Conservation (phyloP, 1,139 yeast genomes). For the Taphrina betulina region DNA sequence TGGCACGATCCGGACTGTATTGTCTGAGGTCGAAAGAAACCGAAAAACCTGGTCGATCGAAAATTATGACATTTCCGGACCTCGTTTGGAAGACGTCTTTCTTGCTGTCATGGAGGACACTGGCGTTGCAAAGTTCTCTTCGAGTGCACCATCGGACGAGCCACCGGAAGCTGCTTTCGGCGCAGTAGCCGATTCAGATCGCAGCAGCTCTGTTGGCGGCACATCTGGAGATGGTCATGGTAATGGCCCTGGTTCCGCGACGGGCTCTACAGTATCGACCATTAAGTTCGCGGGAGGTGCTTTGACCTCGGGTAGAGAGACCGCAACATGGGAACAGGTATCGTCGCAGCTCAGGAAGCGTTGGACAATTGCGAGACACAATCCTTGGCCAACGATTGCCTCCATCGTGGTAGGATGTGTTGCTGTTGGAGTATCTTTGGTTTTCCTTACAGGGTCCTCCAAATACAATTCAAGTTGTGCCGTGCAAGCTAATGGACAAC, state of each 20-base stretch:
- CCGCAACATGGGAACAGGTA: conserved; percentile 29
- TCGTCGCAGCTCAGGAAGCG: conserved; percentile 44
- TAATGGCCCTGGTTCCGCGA: neutral
- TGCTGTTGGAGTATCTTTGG: conserved; percentile 26
- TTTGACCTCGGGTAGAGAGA: conserved; percentile 18
- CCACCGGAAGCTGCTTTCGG: neutral
- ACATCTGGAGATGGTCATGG: conserved; percentile 6
- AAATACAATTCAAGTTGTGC: conserved; percentile 5
- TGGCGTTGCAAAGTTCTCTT: conserved; percentile 37
- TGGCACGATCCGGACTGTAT: neutral
- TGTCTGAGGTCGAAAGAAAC: conserved; percentile 10
- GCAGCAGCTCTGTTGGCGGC: neutral
- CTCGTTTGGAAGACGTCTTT: conserved; percentile 46
- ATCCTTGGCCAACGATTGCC: conserved; percentile 42
- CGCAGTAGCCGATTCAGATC: neutral
- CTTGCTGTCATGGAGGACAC: conserved; percentile 44
- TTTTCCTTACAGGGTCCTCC: conserved; percentile 8
- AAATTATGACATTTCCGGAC: conserved; percentile 43
- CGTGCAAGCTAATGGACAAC: conserved; percentile 7
- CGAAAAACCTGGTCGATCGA: neutral
- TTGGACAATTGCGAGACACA: conserved; percentile 41
- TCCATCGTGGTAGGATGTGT: conserved; percentile 24
- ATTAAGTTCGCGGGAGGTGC: conserved; percentile 9
- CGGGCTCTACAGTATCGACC: conserved; percentile 3
- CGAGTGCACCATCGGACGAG: neutral